Percentiles rank a stretch among this genome's conserved stretches.
Conservation (phyloP, 2,329 filamentous ascomycete species). For the Aspergillus hiratsukae region DNA sequence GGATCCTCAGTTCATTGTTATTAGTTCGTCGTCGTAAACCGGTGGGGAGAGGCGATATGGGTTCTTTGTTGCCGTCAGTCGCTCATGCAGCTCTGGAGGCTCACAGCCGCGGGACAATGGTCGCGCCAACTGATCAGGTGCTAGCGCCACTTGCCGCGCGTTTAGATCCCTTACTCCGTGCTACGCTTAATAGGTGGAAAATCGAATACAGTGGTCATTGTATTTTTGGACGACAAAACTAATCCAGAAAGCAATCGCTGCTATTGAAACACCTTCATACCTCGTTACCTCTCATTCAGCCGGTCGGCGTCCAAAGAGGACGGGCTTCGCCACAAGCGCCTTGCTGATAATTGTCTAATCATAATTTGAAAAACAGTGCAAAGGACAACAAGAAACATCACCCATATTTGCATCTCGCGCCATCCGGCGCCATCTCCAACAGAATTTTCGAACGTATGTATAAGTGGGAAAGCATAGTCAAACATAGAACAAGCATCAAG, state of each 20-base stretch:
- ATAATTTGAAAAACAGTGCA: conserved; percentile 1
- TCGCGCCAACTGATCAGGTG: not conserved
- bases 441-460: conserved; percentile 7
- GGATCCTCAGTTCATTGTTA: not conserved
- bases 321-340: conserved; percentile 30
- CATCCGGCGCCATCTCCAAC: conserved; percentile 5
- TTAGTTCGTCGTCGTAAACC: not conserved
- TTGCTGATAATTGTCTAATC: conserved; percentile 12
- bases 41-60: not conserved
- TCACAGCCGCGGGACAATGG: not conserved
- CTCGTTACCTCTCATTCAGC: not conserved
- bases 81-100: not conserved
- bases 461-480: conserved; percentile 2
- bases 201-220: not conserved
- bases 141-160: not conserved
- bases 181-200: not conserved
- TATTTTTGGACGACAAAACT: not conserved
- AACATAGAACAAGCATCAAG: not conserved
- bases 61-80: not conserved
- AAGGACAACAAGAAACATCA: conserved; percentile 1
- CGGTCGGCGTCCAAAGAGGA: not conserved
- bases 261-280: not conserved
- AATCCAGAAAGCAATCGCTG: not conserved
- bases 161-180: not conserved
- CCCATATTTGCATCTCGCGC: conserved; percentile 3